Conservation (phyloP, 75 land plant genomes). For the Cunninghamia lanceolata region DNA sequence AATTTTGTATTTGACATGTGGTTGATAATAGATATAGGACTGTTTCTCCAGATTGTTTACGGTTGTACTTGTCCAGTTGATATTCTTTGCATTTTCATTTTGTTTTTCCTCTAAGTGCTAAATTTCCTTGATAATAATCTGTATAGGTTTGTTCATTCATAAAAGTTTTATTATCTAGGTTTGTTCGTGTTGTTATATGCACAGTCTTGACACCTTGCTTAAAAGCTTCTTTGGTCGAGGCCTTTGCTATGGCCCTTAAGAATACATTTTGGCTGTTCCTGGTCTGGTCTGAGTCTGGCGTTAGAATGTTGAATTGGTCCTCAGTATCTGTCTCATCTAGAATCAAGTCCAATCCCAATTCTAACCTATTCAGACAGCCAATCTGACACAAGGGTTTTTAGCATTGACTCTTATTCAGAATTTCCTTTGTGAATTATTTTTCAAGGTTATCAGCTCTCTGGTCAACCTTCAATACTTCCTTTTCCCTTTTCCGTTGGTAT, state of each 20-base stretch:
- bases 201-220: neutral
- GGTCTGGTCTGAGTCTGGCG: neutral
- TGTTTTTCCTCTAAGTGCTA: no score
- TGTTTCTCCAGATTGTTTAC: neutral
- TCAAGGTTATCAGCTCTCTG: neutral
- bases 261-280: neutral
- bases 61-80: neutral
- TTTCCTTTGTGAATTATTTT: neutral
- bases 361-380: neutral
- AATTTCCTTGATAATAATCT: neutral
- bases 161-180: neutral
- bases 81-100: neutral
- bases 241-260: no score
- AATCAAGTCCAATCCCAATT: neutral
- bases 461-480: neutral
- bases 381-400: neutral
- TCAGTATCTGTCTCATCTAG: neutral
- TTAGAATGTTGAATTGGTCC: neutral
- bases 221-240: no score
- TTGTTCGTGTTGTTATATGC: neutral
- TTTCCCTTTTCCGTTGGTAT: neutral
- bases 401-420: neutral
- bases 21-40: neutral
- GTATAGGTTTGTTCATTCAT: neutral
- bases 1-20: neutral